Percentiles rank a stretch among this genome's conserved stretches.
phyloP scores from a whole-genome alignment of 2,329 filamentous ascomycete species.

The Phialophora expanda region DNA sequence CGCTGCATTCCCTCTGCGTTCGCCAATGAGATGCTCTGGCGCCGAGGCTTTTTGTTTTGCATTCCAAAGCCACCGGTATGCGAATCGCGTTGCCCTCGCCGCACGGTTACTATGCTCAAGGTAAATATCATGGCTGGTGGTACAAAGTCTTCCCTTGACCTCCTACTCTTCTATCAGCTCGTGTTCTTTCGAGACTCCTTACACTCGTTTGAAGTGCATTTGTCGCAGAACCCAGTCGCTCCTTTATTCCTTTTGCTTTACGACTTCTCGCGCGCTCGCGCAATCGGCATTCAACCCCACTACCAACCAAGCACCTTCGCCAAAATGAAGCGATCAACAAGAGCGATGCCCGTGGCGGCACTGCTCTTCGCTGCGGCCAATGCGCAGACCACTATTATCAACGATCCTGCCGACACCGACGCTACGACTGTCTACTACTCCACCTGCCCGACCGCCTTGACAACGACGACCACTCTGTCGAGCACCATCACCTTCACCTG shows the following conservation, averaged over 20 bases:
- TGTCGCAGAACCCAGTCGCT: slow-evolving; percentile 28
- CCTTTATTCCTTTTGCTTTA: slow-evolving; percentile 27
- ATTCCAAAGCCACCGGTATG: slow-evolving; percentile 33
- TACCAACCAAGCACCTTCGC: background rate
- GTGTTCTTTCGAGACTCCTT: slow-evolving; percentile 25
- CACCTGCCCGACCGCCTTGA: slow-evolving; percentile 37
- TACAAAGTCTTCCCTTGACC: slow-evolving; percentile 23
- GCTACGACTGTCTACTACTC: slow-evolving; percentile 37
- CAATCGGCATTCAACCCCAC: slow-evolving; percentile 2
- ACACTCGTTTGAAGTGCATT: slow-evolving; percentile 35
- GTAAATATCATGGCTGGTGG: slow-evolving; percentile 31
- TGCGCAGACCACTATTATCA: slow-evolving; percentile 37
- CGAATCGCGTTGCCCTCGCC: slow-evolving; percentile 21
- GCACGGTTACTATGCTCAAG: slow-evolving; percentile 26
- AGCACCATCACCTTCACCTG: slow-evolving; percentile 37
- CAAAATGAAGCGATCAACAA: slow-evolving; percentile 31
- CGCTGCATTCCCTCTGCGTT: slow-evolving; percentile 16
- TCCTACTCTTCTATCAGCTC: slow-evolving; percentile 26
- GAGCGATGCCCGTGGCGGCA: slow-evolving; percentile 29
- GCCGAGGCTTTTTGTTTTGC: slow-evolving; percentile 31
- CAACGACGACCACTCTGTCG: slow-evolving; percentile 37
- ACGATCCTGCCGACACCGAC: slow-evolving; percentile 25
- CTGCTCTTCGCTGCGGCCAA: slow-evolving; percentile 33
- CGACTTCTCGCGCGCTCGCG: slow-evolving; percentile 14
- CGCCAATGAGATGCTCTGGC: slow-evolving; percentile 20